Evolutionary conservation across 169 alveolate genomes (phyloP).

Genomic region (Babesia bovis): DNA sequence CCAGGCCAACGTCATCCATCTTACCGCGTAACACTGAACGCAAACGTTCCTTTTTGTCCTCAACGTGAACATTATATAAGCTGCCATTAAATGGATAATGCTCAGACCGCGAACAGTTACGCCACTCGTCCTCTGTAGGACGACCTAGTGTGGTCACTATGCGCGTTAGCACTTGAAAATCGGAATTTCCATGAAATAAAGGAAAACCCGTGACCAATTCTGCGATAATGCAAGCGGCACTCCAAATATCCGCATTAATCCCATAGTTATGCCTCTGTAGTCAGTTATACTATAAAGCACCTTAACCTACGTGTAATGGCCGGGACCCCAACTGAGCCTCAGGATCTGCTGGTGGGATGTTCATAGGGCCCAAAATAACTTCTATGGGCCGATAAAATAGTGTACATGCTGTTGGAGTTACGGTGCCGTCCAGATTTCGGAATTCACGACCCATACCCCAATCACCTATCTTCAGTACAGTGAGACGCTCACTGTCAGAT

Average conservation of each 20-base stretch:
- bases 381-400: slow-evolving; percentile 86
- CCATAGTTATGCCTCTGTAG: slow-evolving; percentile 73
- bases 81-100: slow-evolving; percentile 78
- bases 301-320: slow-evolving; percentile 24
- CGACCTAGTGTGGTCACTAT: slow-evolving; percentile 81
- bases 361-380: slow-evolving; percentile 67
- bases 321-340: not conserved
- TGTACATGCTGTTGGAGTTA: slow-evolving; percentile 88
- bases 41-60: slow-evolving; percentile 68
- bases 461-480: slow-evolving; percentile 86
- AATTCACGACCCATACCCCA: slow-evolving; percentile 87
- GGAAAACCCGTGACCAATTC: slow-evolving; percentile 86
- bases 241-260: slow-evolving; percentile 84
- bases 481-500: slow-evolving; percentile 62
- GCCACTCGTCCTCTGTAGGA: slow-evolving; percentile 84
- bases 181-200: slow-evolving; percentile 86
- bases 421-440: slow-evolving; percentile 79
- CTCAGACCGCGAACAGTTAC: slow-evolving; percentile 76
- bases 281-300: not conserved
- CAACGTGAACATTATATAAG: slow-evolving; percentile 63
- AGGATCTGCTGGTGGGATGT: not conserved
- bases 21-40: slow-evolving; percentile 67
- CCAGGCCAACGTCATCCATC: slow-evolving; percentile 79
- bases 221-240: slow-evolving; percentile 88
- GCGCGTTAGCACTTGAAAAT: slow-evolving; percentile 78